Percentiles rank a stretch among this genome's conserved stretches.
Conservation (phyloP, 1,284 basidiomycete species). For the Rugosomyces carneus region DNA sequence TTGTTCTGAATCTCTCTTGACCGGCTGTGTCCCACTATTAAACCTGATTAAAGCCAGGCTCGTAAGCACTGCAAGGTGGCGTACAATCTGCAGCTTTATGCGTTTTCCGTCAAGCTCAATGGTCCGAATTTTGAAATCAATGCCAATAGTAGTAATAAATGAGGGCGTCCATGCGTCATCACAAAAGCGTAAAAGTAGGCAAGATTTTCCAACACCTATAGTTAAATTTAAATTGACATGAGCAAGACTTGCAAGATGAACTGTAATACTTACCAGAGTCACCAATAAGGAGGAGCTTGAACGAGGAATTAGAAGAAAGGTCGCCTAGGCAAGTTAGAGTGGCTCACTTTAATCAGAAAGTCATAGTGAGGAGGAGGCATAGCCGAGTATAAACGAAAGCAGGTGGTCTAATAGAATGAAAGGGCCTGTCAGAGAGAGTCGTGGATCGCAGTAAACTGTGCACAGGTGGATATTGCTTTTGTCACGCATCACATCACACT, state of each 20-base stretch:
- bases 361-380: constrained; percentile 88
- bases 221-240: background rate
- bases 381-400: constrained; percentile 5
- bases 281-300: constrained; percentile 88
- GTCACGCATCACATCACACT: background rate
- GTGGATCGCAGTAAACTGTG: background rate
- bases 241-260: background rate
- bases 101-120: constrained; percentile 95
- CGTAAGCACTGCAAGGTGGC: constrained; percentile 23
- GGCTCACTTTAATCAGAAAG: constrained; percentile 83
- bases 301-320: constrained; percentile 1
- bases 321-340: background rate
- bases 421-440: background rate
- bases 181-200: constrained; percentile 96
- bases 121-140: constrained; percentile 95
- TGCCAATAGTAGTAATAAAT: constrained; percentile 99
- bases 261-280: constrained; percentile 69
- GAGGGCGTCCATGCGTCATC: constrained; percentile 99
- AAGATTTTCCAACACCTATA: constrained; percentile 95
- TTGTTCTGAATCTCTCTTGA: constrained; percentile 98
- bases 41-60: constrained; percentile 6
- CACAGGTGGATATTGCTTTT: background rate
- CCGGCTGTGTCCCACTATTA: constrained; percentile 96
- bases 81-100: constrained; percentile 93
- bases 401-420: background rate